Evolutionary conservation across 164 flowering plant species (phyloP).

Genomic region (Hamamelis virginiana): DNA sequence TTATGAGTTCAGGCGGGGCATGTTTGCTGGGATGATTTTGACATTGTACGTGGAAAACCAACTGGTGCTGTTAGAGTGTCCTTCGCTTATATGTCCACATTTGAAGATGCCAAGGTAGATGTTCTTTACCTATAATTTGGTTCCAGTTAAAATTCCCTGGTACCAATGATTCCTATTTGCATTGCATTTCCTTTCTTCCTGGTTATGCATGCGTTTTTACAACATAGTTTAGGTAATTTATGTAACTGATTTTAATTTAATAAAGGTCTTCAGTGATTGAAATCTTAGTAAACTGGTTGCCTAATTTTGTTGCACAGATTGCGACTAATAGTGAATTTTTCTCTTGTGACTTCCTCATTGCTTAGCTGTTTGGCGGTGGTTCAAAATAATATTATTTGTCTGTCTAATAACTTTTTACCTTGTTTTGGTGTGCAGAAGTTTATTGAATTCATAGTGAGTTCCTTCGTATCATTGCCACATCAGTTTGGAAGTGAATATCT

Average conservation of each 20-base stretch:
- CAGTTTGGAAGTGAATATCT: constrained; percentile 12
- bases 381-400: not conserved
- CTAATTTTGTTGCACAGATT: not conserved
- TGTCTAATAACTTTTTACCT: not conserved
- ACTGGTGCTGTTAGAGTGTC: constrained; percentile 97
- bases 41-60: constrained; percentile 82
- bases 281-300: not conserved
- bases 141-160: not conserved
- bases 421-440: constrained; percentile 51
- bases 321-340: not conserved
- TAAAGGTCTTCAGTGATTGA: not conserved
- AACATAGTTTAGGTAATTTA: not conserved
- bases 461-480: constrained; percentile 48
- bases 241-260: not conserved
- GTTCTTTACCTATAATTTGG: not conserved
- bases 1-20: constrained; percentile 75
- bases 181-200: not conserved
- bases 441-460: constrained; percentile 47
- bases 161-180: not conserved
- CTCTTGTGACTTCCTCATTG: not conserved
- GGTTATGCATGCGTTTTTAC: not conserved
- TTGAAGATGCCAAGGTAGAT: constrained; percentile 86
- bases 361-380: not conserved
- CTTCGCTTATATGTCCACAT: constrained; percentile 96
- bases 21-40: constrained; percentile 96